Percentiles rank a stretch among this genome's conserved stretches.
These are phyloP conservation scores for Domatiomyces catenatus DNA, from an alignment of 2,329 filamentous ascomycete species.

Conservation along the genomic window DNA sequence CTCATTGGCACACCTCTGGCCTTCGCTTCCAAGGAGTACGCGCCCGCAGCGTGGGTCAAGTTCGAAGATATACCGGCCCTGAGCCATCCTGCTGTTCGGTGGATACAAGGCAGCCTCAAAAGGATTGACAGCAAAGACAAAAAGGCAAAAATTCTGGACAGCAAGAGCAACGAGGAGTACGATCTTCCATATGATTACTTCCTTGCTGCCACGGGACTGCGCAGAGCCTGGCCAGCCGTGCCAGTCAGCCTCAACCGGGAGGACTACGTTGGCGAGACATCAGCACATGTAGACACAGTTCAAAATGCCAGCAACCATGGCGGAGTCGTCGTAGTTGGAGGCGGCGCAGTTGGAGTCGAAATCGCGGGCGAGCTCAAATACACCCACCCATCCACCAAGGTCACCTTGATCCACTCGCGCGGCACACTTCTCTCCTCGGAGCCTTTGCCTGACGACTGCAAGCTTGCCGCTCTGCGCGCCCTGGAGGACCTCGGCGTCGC, in stretches of 20 bases:
- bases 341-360: constrained; percentile 37
- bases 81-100: constrained; percentile 37
- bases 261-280: constrained; percentile 47
- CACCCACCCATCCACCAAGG: constrained; percentile 31
- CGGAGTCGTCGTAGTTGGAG: constrained; percentile 36
- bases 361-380: constrained; percentile 36
- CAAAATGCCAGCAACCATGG: constrained; percentile 23
- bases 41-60: constrained; percentile 53
- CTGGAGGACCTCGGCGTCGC: constrained; percentile 49
- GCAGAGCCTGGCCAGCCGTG: constrained; percentile 56
- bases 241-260: constrained; percentile 49
- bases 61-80: constrained; percentile 53
- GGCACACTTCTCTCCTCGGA: constrained; percentile 42
- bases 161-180: constrained; percentile 28
- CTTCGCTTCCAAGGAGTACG: constrained; percentile 47
- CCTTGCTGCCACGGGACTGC: constrained; percentile 55
- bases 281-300: constrained; percentile 41
- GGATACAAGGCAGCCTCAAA: constrained; percentile 50
- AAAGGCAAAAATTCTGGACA: constrained; percentile 42
- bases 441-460: constrained; percentile 53
- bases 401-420: constrained; percentile 35
- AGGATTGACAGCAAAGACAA: constrained; percentile 45
- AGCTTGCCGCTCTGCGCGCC: constrained; percentile 44
- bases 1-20: constrained; percentile 62
- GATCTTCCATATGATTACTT: constrained; percentile 53